Conservation (phyloP, 768 basidiomycete genomes). For the Podaxis mareebaensis region DNA sequence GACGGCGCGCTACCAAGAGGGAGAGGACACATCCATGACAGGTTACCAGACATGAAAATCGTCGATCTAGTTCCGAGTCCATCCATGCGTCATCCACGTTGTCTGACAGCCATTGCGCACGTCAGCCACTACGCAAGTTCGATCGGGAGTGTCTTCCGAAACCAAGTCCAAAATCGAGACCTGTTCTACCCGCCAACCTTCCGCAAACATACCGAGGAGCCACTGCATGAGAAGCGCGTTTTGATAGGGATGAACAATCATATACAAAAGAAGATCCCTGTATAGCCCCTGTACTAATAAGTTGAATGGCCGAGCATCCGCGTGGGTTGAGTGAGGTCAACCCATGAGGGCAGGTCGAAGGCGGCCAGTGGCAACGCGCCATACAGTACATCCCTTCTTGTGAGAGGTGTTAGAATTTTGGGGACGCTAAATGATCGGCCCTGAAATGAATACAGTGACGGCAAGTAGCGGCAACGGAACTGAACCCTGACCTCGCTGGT, state of each 20-base stretch:
- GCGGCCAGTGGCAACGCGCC: slow-evolving; percentile 15
- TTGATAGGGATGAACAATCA: slow-evolving; percentile 2
- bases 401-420: not conserved
- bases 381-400: not conserved
- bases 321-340: slow-evolving; percentile 12
- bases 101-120: not conserved
- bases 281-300: not conserved
- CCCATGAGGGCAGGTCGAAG: not conserved
- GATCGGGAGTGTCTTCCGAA: slow-evolving; percentile 8
- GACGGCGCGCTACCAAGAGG: not conserved
- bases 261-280: not conserved
- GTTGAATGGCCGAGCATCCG: not conserved
- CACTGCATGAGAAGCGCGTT: slow-evolving; percentile 1
- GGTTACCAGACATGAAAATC: slow-evolving; percentile 1
- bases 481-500: not conserved
- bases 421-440: not conserved
- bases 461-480: slow-evolving; percentile 9
- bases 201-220: not conserved
- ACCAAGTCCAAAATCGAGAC: not conserved
- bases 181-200: not conserved
- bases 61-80: not conserved
- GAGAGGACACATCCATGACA: not conserved
- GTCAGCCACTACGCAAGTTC: not conserved
- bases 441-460: slow-evolving; percentile 8
- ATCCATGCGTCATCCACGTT: slow-evolving; percentile 16